Evolutionary conservation across 805 yeast genomes (phyloP), one percentile per base, ranked within the genome.

Genomic region (Teunomyces cretensis): DNA sequence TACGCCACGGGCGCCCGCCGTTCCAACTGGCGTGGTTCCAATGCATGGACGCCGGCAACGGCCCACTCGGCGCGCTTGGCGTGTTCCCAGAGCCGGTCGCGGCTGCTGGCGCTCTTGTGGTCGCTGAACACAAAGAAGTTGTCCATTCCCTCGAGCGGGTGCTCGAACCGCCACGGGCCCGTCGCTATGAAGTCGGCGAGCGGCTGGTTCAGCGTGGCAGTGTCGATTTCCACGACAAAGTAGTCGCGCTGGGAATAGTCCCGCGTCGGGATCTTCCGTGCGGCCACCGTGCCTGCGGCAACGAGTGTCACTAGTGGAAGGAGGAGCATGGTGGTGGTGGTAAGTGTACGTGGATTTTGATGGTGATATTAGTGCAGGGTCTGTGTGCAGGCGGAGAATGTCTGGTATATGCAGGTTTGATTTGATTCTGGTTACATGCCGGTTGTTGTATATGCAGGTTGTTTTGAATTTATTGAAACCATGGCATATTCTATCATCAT

Each of bases 111-210:
- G 9, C 52, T 44, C 51, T 77, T 77, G 27, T 62, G 51, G 22
- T 78, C 60, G 7, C 92, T 85, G 55, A 88, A 85, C 11, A 88
- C 85, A 59, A 77, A 81, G 59, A 83, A 84, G 48, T 81, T 71
- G 16, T 78, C 81, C 16, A 82, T 59, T 0, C 84, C 86, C 30
- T 83, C 72, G 2, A 81, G 79, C 17, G 70, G 76, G 59, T 86
- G 88, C 60, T 88, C 95, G 55, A 68, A 87, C 16, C 48, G 46
- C 9, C n/a, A 24, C 28, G 28, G 28, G 11, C 27, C n/a, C 15
- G 24, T 11, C 0, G 53, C 30, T 9, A 64, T 55, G 42, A 84
- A 72, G n/a, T 67, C 57, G 0, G 48, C 41, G 8, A 72, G 54
- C 8, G 70, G 65, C 22, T 44, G 43, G 37, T 49, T 60, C 16